Percentiles rank a stretch among this genome's conserved stretches.
Evolutionary conservation across 352 stramenopile genomes (phyloP).

Genomic region (Phytophthora pistaciae): DNA sequence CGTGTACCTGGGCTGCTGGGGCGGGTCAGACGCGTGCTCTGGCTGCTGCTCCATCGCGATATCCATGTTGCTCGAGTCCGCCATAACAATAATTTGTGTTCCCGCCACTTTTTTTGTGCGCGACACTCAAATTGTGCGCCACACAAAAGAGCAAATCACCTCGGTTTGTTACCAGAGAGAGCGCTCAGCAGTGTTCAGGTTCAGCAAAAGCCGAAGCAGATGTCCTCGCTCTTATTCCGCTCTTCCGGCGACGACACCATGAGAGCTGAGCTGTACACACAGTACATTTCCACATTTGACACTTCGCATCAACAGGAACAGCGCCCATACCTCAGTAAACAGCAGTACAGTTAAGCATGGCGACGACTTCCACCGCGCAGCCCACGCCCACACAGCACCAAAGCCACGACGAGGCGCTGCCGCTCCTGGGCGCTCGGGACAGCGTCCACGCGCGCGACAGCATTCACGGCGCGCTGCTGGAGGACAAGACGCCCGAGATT

Average conservation of each 20-base stretch:
- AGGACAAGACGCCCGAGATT: conserved; percentile 43
- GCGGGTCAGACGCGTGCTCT: neutral
- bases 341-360: neutral
- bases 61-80: neutral
- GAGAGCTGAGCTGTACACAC: conserved; percentile 8
- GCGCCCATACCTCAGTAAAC: neutral
- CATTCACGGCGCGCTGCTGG: conserved; percentile 30
- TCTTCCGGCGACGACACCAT: conserved; percentile 21
- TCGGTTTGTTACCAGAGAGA: conserved; percentile 11
- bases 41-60: neutral
- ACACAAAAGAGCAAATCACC: conserved; percentile 22
- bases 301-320: neutral
- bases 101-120: neutral
- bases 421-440: conserved; percentile 18
- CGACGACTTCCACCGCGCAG: neutral
- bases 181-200: conserved; percentile 2
- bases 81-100: neutral
- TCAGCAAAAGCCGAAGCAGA: conserved; percentile 7
- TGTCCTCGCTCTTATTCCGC: conserved; percentile 20
- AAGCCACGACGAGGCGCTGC: conserved; percentile 23
- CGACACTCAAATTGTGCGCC: neutral
- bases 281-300: conserved; percentile 33
- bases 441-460: conserved; percentile 3
- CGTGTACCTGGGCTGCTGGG: neutral
- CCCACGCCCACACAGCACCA: neutral